Evolutionary conservation across 163 green algal genomes (phyloP), one percentile per base, ranked within the genome.

Genomic region (Coccomyxa subellipsoidea): DNA sequence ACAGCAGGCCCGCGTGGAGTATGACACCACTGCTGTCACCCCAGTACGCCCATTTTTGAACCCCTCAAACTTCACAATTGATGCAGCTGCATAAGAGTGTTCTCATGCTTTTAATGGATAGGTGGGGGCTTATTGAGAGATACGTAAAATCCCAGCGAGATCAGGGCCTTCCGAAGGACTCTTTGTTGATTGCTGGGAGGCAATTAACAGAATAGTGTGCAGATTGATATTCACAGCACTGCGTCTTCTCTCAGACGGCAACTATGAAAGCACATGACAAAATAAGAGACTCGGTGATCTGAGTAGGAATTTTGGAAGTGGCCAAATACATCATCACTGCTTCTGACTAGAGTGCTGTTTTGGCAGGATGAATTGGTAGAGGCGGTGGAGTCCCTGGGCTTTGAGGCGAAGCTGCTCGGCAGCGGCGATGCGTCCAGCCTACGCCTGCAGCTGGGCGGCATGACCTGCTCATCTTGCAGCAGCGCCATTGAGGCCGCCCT

Each of bases 311-410:
- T 18, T 12, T 66, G 47, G 12, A 66, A 66, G 47, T 18, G 18
- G 47, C 47, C 12, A 12, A 66, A 18, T 29, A 29, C 12, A 18
- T 29, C 47, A 66, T 66, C 47, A 66, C 18, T 18, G 18, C 18
- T 66, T 18, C 12, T 66, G 47, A 12, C 18, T 66, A 18, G 18
- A 18, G 12, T 12, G 47, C 47, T 66, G 66, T 73, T 3, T 8
- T 27, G 8, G 5, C 76, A 80, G 76, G 76, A 80, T 31, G 29
- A 38, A 0, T 27, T 98, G 53, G 81, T 96, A 10, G 79, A 59
- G 12, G 89, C 90, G 5, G 87, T 99, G 29, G 93, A 97, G 83
- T 90, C 93, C 75, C 82, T 86, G n/a, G 95, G 95, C 18, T 98
- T 98, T 84, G 91, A 95, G 12, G 92, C 84, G 7, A 69, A 78